Conservation (phyloP, 164 flowering plant genomes). For the Santalum album region DNA sequence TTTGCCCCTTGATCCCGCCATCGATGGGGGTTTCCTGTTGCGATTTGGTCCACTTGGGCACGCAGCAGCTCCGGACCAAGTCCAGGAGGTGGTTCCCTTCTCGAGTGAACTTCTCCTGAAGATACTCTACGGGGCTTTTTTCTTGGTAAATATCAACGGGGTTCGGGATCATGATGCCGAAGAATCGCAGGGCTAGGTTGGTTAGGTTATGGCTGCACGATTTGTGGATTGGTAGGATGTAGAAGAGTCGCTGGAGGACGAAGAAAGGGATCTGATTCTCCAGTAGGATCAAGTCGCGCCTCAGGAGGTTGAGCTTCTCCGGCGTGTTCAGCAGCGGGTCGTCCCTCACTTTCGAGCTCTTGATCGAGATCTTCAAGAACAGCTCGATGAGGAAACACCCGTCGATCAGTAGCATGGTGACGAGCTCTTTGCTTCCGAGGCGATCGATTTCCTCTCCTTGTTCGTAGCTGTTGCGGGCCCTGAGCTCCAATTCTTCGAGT, state of each 20-base stretch:
- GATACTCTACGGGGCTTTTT: not conserved
- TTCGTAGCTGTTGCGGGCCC: slow-evolving; percentile 12
- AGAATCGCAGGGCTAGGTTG: slow-evolving; percentile 1
- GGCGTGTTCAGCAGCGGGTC: not conserved
- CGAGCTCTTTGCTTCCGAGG: not conserved
- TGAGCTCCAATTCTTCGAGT: slow-evolving; percentile 25
- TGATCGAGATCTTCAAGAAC: not conserved
- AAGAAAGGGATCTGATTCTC: slow-evolving; percentile 2
- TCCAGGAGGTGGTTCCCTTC: slow-evolving; percentile 27
- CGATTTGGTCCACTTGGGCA: slow-evolving; percentile 8
- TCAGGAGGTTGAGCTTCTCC: not conserved
- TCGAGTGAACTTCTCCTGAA: not conserved
- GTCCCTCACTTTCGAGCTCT: not conserved
- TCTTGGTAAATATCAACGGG: too few relatives aligned
- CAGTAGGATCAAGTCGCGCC: not conserved
- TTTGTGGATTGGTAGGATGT: not conserved
- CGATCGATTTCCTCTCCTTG: not conserved
- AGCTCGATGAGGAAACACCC: slow-evolving; percentile 4
- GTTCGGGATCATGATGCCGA: not conserved
- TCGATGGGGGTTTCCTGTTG: not conserved
- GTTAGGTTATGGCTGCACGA: not conserved
- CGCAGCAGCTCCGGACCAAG: slow-evolving; percentile 12
- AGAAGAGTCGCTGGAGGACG: not conserved
- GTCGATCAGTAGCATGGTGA: not conserved
- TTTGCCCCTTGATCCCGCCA: not conserved